Percentiles rank a stretch among this genome's conserved stretches.
Conservation (phyloP, 768 basidiomycete species). For the Amanita muscaria region DNA sequence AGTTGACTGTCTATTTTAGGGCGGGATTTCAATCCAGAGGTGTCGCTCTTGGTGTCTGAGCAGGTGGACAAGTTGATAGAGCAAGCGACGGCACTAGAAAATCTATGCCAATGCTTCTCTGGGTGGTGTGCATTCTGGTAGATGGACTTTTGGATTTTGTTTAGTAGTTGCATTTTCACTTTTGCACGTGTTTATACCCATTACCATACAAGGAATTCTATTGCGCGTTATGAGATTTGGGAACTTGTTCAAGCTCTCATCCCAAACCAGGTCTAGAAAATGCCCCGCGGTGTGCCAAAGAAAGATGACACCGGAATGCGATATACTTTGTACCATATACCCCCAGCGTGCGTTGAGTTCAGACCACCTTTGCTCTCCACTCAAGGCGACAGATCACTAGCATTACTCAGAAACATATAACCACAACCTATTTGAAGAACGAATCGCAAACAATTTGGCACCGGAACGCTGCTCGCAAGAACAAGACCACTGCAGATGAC, state of each 20-base stretch:
- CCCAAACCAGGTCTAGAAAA: constrained; percentile 17
- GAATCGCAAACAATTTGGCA: constrained; percentile 71
- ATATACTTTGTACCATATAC: constrained; percentile 76
- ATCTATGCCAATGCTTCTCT: constrained; percentile 94
- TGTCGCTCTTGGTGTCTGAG: constrained; percentile 57
- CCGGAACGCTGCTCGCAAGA: constrained; percentile 50
- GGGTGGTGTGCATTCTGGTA: constrained; percentile 92
- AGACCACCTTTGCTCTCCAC: neutral
- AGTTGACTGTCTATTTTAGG: constrained; percentile 34
- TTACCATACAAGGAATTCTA: constrained; percentile 12
- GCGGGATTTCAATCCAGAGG: constrained; percentile 86
- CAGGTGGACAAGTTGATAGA: constrained; percentile 93
- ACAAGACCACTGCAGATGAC: constrained; percentile 37
- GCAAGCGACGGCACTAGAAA: constrained; percentile 89
- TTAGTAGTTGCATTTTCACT: constrained; percentile 1
- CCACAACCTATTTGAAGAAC: constrained; percentile 68
- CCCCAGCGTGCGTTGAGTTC: constrained; percentile 45
- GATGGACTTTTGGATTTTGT: neutral
- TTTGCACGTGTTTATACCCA: constrained; percentile 15
- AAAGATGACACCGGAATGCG: constrained; percentile 76
- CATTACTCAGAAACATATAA: constrained; percentile 73
- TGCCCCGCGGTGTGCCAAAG: constrained; percentile 80
- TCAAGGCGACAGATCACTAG: constrained; percentile 25
- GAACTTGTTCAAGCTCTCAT: neutral
- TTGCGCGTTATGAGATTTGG: no score